phyloP scores from a whole-genome alignment of 2,329 filamentous ascomycete species.

The Trichoderma sp. region DNA sequence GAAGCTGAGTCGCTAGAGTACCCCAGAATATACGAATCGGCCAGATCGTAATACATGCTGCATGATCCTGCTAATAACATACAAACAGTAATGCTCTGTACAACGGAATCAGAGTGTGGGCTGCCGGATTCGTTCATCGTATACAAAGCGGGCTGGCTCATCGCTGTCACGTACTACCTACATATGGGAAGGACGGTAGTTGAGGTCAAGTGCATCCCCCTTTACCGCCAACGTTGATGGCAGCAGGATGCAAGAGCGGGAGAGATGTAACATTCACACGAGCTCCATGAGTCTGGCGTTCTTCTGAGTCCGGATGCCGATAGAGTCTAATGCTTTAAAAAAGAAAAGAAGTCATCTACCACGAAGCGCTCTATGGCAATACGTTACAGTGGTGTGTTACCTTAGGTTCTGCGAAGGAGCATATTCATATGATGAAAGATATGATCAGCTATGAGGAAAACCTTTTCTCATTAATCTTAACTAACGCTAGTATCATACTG shows the following conservation, averaged over 20 bases:
- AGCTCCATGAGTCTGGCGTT: background rate
- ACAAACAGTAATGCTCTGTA: background rate
- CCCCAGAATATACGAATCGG: background rate
- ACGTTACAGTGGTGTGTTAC: background rate
- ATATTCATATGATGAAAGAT: background rate
- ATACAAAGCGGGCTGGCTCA: background rate
- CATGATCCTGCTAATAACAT: background rate
- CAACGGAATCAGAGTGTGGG: background rate
- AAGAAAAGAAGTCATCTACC: background rate
- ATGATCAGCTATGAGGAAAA: background rate
- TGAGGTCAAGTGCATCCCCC: too few species aligned
- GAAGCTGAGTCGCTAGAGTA: background rate
- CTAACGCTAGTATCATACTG: background rate
- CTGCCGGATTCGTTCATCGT: background rate
- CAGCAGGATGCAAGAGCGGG: background rate
- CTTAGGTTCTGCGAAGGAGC: background rate
- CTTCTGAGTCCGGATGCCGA: background rate
- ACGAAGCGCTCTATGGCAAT: background rate
- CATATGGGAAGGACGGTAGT: background rate
- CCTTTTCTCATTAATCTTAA: background rate
- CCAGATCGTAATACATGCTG: background rate
- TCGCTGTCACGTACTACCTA: background rate
- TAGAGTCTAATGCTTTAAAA: background rate
- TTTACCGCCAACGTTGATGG: background rate
- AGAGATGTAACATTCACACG: background rate